Evolutionary conservation across 345 rosid species (phyloP), one percentile per base, ranked within the genome.

Genomic region (Moricandia arvensis): DNA sequence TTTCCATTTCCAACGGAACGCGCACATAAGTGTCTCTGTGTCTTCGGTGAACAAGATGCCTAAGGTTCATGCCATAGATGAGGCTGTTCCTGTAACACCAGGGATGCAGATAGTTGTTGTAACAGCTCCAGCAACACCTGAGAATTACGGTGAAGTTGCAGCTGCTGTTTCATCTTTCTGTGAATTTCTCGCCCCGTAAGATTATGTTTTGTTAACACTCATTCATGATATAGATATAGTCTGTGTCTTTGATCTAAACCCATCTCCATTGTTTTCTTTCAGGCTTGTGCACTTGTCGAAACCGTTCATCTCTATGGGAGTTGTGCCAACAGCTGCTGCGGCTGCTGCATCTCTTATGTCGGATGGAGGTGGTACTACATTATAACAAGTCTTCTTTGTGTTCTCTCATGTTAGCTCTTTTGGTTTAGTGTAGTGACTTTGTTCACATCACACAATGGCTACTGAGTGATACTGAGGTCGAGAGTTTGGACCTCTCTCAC

Each of bases 31-130:
- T 4, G 88, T 95, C 43, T 86, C 91, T 17, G 96, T 95, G 3
- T 90, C 99, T 34, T 95, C 91, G 0, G 80, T 95, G 34, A 92
- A 85, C 71, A 95, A 86, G 83, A 92, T 92, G 97, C 82, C 81
- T 21, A 95, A 89, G 76, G 63, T 89, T 21, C 98, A 92, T 69
- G 94, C 97, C 15, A 89, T 88, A 0, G 97, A 92, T 57, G 99
- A 95, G 69, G 97, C 97, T 34, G 84, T 92, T 33, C 93, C 98
- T 0, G 96, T 92, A 43, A 92, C 97, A 1, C 99, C 93, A 7
- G 97, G 99, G n/a, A 92, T 95, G 77, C 97, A 95, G 86, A 74
- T 95, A 61, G 99, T 95, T 26, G 99, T 92, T 80, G 98, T 92
- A 41, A 95, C 96, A 5, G 97, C 98, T 54, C 94, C 98, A 31